Percentiles rank a stretch among this genome's conserved stretches.
Conservation (phyloP, 768 basidiomycete species). For the Lactarius sanguifluus region DNA sequence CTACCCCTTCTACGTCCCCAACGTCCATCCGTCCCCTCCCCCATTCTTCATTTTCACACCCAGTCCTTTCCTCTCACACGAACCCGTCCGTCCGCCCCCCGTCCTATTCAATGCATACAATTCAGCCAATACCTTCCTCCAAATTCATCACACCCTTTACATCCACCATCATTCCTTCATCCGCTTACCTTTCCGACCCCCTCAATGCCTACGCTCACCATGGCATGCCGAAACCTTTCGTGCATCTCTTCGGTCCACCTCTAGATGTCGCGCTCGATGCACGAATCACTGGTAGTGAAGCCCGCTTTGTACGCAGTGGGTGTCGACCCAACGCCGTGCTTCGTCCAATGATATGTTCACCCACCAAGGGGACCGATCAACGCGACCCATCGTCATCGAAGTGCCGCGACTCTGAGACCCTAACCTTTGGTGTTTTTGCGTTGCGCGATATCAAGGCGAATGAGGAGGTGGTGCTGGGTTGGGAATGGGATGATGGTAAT, state of each 20-base stretch:
- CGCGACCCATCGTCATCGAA: constrained; percentile 22
- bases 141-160: constrained; percentile 63
- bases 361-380: constrained; percentile 31
- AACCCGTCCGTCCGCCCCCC: constrained; percentile 53
- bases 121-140: constrained; percentile 52
- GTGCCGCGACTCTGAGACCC: constrained; percentile 36
- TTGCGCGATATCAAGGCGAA: constrained; percentile 67
- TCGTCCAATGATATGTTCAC: constrained; percentile 43
- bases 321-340: constrained; percentile 53
- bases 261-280: constrained; percentile 79
- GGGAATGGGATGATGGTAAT: constrained; percentile 97
- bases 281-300: constrained; percentile 63
- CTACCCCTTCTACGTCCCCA: constrained; percentile 32
- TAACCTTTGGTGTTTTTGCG: constrained; percentile 82
- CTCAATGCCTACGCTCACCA: constrained; percentile 84
- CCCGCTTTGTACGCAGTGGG: constrained; percentile 60
- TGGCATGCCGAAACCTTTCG: constrained; percentile 82
- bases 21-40: constrained; percentile 38
- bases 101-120: constrained; percentile 64
- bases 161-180: constrained; percentile 62
- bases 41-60: constrained; percentile 36
- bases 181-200: constrained; percentile 72
- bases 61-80: constrained; percentile 40
- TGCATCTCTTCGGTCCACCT: constrained; percentile 75
- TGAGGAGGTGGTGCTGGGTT: constrained; percentile 86